Evolutionary conservation across 371 early-diverging fungal species (phyloP).

Genomic region (Coemansia sp.): DNA sequence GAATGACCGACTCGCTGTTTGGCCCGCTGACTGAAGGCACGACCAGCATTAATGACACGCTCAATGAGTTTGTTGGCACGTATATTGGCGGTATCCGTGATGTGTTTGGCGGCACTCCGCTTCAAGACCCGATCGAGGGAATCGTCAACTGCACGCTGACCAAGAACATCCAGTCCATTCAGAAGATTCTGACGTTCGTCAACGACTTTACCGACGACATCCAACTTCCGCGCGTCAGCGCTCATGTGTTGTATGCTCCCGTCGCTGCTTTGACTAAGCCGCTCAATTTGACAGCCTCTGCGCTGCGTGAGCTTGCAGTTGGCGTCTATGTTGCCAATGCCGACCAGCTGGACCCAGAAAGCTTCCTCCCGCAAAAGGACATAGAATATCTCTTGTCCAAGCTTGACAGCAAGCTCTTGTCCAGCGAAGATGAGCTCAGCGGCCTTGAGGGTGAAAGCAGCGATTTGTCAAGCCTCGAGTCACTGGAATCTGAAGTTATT

Average conservation of each 20-base stretch:
- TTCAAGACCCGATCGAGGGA: conserved; percentile 36
- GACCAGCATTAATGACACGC: conserved; percentile 25
- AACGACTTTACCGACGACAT: conserved; percentile 29
- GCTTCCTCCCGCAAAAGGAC: conserved; percentile 14
- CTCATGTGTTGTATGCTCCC: conserved; percentile 15
- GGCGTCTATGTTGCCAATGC: conserved; percentile 35
- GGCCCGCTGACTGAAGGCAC: conserved; percentile 38
- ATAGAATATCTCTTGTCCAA: neutral
- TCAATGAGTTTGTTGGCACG: conserved; percentile 26
- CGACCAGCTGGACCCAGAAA: conserved; percentile 15
- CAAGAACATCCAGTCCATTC: conserved; percentile 30
- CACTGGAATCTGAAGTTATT: neutral
- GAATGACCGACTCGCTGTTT: conserved; percentile 30
- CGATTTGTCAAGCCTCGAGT: neutral
- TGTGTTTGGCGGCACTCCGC: conserved; percentile 32
- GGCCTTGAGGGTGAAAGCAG: neutral
- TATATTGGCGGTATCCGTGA: conserved; percentile 30
- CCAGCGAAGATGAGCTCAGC: neutral
- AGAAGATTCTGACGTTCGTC: conserved; percentile 33
- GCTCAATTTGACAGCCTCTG: conserved; percentile 23
- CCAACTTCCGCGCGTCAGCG: conserved; percentile 24
- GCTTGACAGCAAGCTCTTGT: neutral
- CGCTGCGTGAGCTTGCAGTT: conserved; percentile 20
- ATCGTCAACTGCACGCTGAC: conserved; percentile 48
- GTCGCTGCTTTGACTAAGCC: conserved; percentile 16